Conservation (phyloP, 2,329 filamentous ascomycete genomes). For the Penicillium aurantiogriseum region DNA sequence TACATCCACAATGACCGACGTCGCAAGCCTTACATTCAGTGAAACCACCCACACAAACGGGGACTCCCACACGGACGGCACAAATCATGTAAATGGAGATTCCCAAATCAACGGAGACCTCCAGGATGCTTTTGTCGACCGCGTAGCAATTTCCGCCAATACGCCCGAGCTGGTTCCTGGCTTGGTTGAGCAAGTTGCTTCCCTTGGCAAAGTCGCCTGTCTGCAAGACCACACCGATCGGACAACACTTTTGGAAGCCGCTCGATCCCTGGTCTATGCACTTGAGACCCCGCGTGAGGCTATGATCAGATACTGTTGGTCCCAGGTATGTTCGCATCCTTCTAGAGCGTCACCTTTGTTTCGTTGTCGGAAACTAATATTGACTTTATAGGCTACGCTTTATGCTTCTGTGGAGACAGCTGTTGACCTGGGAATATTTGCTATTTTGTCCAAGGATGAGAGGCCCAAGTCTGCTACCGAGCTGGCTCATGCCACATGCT, state of each 20-base stretch:
- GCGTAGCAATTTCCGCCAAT: slow-evolving; percentile 16
- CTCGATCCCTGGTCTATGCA: slow-evolving; percentile 16
- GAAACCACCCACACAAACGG: not conserved
- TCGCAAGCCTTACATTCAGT: not conserved
- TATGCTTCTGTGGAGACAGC: slow-evolving; percentile 27
- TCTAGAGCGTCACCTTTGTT: not conserved
- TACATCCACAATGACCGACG: not conserved
- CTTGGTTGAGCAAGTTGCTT: slow-evolving; percentile 15
- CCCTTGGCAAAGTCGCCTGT: not conserved
- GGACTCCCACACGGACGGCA: not conserved
- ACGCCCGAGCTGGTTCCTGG: slow-evolving; percentile 13
- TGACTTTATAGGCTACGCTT: not conserved
- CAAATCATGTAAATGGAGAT: not conserved
- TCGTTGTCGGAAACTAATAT: not conserved
- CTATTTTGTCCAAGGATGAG: slow-evolving; percentile 21
- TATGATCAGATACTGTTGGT: slow-evolving; percentile 19
- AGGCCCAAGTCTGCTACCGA: slow-evolving; percentile 21
- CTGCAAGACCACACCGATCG: slow-evolving; percentile 12
- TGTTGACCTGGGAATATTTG: slow-evolving; percentile 26
- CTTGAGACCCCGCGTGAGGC: slow-evolving; percentile 20
- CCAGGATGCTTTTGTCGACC: slow-evolving; percentile 11
- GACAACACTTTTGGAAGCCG: slow-evolving; percentile 17
- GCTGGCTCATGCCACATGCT: slow-evolving; percentile 21
- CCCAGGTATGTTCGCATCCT: slow-evolving; percentile 3
- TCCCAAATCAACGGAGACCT: not conserved